A percentile compares a stretch with the other conserved stretches of the same genome.
These are phyloP conservation scores for Paraleonurus japonicus DNA, from an alignment of 257 asterid species.

Conservation along the genomic window DNA sequence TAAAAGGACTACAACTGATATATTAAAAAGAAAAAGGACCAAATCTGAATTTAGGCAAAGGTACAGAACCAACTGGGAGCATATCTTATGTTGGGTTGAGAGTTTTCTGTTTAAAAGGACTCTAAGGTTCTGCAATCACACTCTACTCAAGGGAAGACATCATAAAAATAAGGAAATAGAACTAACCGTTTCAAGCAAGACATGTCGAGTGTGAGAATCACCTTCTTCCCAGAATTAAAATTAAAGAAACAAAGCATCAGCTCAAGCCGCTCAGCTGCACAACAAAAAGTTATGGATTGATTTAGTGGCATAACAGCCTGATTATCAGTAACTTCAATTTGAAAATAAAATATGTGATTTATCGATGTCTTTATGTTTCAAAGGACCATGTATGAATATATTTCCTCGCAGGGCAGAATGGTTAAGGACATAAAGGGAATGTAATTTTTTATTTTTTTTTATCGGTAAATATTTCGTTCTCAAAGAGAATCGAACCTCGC, in stretches of 20 bases:
- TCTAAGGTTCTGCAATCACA: too few species aligned
- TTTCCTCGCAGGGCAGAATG: neutral
- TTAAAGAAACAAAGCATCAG: conserved; percentile 59
- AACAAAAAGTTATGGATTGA: conserved; percentile 17
- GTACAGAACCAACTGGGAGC: too few species aligned
- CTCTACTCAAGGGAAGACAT: conserved; percentile 6
- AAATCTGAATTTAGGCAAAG: too few species aligned
- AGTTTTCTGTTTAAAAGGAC: neutral
- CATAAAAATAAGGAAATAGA: conserved; percentile 16
- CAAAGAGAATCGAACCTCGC: too few species aligned
- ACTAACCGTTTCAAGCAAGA: conserved; percentile 80
- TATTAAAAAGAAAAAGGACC: too few species aligned
- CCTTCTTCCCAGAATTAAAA: conserved; percentile 55
- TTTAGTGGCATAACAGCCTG: conserved; percentile 11
- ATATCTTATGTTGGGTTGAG: neutral
- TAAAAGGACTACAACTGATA: too few species aligned
- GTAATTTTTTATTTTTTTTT: too few species aligned
- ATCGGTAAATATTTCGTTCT: too few species aligned
- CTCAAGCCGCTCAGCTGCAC: conserved; percentile 69
- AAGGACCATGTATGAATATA: too few species aligned
- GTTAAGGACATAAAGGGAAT: too few species aligned
- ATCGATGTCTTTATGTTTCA: too few species aligned
- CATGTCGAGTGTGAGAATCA: conserved; percentile 59
- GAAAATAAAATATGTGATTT: neutral
- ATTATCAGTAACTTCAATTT: neutral